Percentiles rank a stretch among this genome's conserved stretches.
Evolutionary conservation across 257 asterid genomes (phyloP).

Genomic region (Nicotiana tabacum): DNA sequence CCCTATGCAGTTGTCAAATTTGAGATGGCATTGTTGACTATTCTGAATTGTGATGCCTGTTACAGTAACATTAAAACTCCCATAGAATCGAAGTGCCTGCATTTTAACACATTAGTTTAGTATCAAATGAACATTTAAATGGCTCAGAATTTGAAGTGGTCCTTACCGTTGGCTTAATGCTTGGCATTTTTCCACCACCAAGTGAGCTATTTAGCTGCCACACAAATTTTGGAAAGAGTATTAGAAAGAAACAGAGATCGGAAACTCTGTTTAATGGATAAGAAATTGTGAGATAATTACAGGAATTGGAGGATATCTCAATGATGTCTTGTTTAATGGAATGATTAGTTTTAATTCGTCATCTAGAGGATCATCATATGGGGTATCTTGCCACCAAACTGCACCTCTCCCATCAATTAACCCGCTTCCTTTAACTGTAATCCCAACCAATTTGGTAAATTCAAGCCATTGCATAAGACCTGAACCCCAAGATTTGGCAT

Average conservation of each 20-base stretch:
- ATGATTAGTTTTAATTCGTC: slow-evolving; percentile 63
- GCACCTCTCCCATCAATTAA: slow-evolving; percentile 76
- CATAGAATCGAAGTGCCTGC: slow-evolving; percentile 86
- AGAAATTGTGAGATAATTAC: slow-evolving; percentile 30
- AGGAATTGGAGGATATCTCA: slow-evolving; percentile 35
- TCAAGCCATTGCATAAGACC: slow-evolving; percentile 83
- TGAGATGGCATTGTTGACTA: slow-evolving; percentile 85
- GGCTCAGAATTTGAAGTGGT: slow-evolving; percentile 4
- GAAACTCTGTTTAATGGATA: neutral
- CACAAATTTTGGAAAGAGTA: neutral
- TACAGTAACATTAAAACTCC: slow-evolving; percentile 74
- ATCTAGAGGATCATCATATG: slow-evolving; percentile 61
- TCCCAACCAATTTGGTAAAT: slow-evolving; percentile 77
- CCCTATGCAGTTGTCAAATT: slow-evolving; percentile 77
- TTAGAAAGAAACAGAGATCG: neutral
- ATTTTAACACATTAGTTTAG: slow-evolving; percentile 3
- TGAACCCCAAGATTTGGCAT: slow-evolving; percentile 71
- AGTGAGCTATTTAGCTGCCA: slow-evolving; percentile 46
- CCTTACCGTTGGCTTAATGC: slow-evolving; percentile 81
- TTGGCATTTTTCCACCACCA: slow-evolving; percentile 62
- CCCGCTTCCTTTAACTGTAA: slow-evolving; percentile 74
- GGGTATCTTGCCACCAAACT: slow-evolving; percentile 76
- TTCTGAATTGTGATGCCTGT: slow-evolving; percentile 72
- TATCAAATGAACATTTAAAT: neutral
- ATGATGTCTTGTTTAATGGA: slow-evolving; percentile 48